Evolutionary conservation across 2,329 filamentous ascomycete genomes (phyloP).

Genomic region (Trichoderma brevicompactum): DNA sequence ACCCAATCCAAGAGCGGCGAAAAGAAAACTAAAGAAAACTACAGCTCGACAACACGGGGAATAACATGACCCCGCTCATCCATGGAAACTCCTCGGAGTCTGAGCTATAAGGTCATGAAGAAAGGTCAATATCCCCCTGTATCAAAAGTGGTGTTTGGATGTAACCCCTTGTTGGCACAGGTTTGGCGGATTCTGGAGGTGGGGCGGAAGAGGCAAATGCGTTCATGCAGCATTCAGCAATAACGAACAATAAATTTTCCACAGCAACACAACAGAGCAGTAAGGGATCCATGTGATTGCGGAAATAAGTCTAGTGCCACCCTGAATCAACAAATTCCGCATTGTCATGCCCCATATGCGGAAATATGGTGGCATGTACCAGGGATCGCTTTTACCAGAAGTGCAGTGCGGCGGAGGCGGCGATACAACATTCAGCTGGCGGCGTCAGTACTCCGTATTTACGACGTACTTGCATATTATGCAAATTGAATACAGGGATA

Average conservation of each 20-base stretch:
- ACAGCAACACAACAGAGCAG: too few relatives aligned
- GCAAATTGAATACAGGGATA: too few relatives aligned
- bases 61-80: not conserved
- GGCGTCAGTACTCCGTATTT: too few relatives aligned
- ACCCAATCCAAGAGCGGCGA: too few relatives aligned
- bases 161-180: not conserved
- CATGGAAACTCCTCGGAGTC: conserved; percentile 17
- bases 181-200: too few relatives aligned
- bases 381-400: not conserved
- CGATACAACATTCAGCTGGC: not conserved
- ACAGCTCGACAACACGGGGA: not conserved
- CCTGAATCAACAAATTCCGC: not conserved
- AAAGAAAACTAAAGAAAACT: not conserved
- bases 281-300: not conserved
- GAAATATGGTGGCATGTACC: too few relatives aligned
- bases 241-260: not conserved
- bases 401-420: not conserved
- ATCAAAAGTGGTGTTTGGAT: not conserved
- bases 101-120: not conserved
- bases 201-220: too few relatives aligned
- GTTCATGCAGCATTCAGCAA: too few relatives aligned
- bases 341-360: not conserved
- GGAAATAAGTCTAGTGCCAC: not conserved
- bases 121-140: not conserved
- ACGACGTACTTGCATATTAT: too few relatives aligned